A percentile compares a stretch with the other conserved stretches of the same genome.
Conservation (phyloP, 2,329 filamentous ascomycete species). For the Ophiostoma ips region DNA sequence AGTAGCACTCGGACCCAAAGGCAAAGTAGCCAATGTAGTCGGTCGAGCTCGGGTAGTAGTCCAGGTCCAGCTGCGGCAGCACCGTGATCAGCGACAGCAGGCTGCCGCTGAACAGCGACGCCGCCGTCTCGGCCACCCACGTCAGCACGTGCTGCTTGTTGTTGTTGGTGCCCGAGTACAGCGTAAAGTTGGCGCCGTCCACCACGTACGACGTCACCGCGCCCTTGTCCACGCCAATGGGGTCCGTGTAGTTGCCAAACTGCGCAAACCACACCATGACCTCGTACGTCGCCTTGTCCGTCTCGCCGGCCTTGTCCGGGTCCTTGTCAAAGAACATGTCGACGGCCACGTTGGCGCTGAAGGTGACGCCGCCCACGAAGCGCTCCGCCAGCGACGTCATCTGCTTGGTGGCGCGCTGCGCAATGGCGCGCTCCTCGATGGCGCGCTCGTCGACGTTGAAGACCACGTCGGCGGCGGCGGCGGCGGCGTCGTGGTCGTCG, state of each 20-base stretch:
- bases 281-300: conserved; percentile 28
- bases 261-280: conserved; percentile 26
- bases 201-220: conserved; percentile 23
- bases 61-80: conserved; percentile 22
- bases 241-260: conserved; percentile 31
- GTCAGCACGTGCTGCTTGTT: conserved; percentile 33
- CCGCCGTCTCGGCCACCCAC: conserved; percentile 27
- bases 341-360: conserved; percentile 42
- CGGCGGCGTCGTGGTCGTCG: background rate
- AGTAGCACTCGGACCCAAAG: conserved; percentile 39
- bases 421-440: background rate
- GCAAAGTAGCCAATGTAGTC: conserved; percentile 39
- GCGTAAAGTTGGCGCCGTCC: conserved; percentile 28
- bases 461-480: background rate
- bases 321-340: conserved; percentile 43
- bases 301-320: conserved; percentile 25
- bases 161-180: conserved; percentile 29
- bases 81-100: conserved; percentile 30
- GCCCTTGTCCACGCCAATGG: conserved; percentile 28
- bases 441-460: background rate
- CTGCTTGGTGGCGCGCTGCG: background rate
- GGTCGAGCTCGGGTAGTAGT: conserved; percentile 22
- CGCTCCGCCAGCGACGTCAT: conserved; percentile 22
- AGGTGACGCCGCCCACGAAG: conserved; percentile 33
- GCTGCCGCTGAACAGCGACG: conserved; percentile 32